These are phyloP conservation scores for Mortierella sp. DNA, from an alignment of 371 early-diverging fungal genomes.

Conservation along the genomic window DNA sequence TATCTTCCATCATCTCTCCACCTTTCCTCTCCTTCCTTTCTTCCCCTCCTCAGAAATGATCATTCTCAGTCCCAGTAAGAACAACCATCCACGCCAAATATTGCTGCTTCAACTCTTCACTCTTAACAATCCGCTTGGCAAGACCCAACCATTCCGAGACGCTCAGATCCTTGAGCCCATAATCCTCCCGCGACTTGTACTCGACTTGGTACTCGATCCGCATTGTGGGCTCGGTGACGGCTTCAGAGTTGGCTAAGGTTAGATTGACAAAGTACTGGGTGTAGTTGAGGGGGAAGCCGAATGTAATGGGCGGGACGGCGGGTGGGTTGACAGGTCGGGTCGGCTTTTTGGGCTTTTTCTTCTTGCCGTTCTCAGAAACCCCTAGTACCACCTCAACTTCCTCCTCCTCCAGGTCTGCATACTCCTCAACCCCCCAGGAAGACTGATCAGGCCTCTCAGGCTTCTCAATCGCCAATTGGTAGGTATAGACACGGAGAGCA, in stretches of 20 bases:
- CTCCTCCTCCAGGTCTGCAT: constrained; percentile 24
- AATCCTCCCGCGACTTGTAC: constrained; percentile 72
- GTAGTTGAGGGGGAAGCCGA: constrained; percentile 68
- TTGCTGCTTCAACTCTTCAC: constrained; percentile 14
- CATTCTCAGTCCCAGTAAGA: constrained; percentile 45
- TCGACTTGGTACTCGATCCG: constrained; percentile 65
- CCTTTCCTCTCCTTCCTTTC: neutral
- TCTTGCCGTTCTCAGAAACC: constrained; percentile 22
- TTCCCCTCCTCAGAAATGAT: neutral
- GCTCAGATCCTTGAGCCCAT: constrained; percentile 73
- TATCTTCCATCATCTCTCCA: neutral
- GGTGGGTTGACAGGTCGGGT: constrained; percentile 32
- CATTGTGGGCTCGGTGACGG: neutral
- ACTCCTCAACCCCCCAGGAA: neutral
- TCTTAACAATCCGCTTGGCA: constrained; percentile 60
- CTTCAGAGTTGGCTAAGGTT: constrained; percentile 39
- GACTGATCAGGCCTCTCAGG: neutral
- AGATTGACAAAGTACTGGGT: constrained; percentile 74
- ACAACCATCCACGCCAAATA: constrained; percentile 56
- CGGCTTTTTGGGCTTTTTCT: constrained; percentile 37
- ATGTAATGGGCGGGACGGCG: constrained; percentile 38
- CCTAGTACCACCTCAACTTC: constrained; percentile 19
- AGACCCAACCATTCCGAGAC: constrained; percentile 62
- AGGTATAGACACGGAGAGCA: constrained; percentile 68
- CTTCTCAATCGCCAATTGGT: constrained; percentile 39